These are phyloP conservation scores for Pseudoneurospora amorphoporcata DNA, from an alignment of 495 filamentous ascomycete genomes.

Conservation along the genomic window DNA sequence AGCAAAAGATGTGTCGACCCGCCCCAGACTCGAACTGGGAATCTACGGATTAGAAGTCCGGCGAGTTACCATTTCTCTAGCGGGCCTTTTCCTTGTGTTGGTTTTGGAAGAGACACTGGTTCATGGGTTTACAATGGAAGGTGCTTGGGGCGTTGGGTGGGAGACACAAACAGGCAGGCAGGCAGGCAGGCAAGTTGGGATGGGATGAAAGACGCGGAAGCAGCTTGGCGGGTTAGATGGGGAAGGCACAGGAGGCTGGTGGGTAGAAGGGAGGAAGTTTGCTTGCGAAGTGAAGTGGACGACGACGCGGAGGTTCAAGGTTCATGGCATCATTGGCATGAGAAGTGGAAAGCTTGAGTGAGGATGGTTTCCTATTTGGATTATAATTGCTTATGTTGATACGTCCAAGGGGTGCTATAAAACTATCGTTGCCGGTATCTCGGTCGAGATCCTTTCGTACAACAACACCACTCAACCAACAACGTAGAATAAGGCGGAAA, in stretches of 20 bases:
- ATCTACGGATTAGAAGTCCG: slow-evolving; percentile 5
- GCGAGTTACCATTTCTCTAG: slow-evolving; percentile 30
- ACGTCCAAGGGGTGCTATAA: not conserved
- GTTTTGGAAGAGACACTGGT: not conserved
- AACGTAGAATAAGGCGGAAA: not conserved
- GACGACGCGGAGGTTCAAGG: not conserved
- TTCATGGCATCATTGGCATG: not conserved
- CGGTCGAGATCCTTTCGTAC: not conserved
- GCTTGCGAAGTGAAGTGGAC: not conserved
- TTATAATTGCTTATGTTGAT: not conserved
- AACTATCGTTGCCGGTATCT: not conserved
- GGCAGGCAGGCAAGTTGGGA: not conserved
- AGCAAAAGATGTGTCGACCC: not conserved
- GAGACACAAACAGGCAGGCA: not conserved
- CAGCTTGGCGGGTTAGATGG: too few species aligned
- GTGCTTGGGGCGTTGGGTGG: not conserved
- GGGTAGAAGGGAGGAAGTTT: not conserved
- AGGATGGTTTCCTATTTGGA: not conserved
- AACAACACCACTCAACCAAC: not conserved
- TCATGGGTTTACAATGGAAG: not conserved
- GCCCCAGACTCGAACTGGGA: not conserved
- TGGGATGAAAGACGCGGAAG: not conserved
- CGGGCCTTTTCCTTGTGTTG: slow-evolving; percentile 2
- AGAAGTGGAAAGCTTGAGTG: not conserved
- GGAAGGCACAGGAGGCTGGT: too few species aligned